Percentiles rank a stretch among this genome's conserved stretches.
These are phyloP conservation scores for Francoa sonchifolia DNA, from an alignment of 441 rosid genomes.

Conservation along the genomic window DNA sequence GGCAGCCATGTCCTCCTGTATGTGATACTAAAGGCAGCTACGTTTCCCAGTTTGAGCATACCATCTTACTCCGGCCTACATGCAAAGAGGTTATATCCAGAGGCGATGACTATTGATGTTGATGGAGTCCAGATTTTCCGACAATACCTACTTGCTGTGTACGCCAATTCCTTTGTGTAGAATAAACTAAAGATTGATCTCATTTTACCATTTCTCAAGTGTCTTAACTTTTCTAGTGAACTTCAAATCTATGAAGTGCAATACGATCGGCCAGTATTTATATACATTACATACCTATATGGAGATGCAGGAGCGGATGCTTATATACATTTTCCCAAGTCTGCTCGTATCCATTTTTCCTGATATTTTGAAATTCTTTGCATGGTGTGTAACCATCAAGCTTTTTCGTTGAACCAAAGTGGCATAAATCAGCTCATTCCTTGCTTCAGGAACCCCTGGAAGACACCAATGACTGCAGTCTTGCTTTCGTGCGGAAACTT, in stretches of 20 bases:
- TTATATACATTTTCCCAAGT: too few relatives aligned
- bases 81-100: constrained; percentile 95
- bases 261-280: too few relatives aligned
- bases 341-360: too few relatives aligned
- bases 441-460: constrained; percentile 83
- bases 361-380: too few relatives aligned
- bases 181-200: too few relatives aligned
- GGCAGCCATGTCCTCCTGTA: constrained; percentile 85
- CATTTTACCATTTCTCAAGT: too few relatives aligned
- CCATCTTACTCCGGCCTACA: constrained; percentile 79
- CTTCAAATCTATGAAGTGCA: too few relatives aligned
- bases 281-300: too few relatives aligned
- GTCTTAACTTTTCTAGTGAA: too few relatives aligned
- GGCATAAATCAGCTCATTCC: constrained; percentile 82
- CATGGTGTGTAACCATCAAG: too few relatives aligned
- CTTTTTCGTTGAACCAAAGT: constrained; percentile 34
- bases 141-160: neutral
- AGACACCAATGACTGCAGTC: constrained; percentile 99
- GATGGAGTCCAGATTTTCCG: constrained; percentile 7
- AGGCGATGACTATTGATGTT: constrained; percentile 63
- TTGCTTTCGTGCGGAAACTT: constrained; percentile 35
- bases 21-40: constrained; percentile 87
- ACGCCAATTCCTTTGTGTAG: too few relatives aligned
- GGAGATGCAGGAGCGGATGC: too few relatives aligned
- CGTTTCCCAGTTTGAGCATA: constrained; percentile 90